Conservation (phyloP, 768 basidiomycete species). For the Podaxis mareebaensis region DNA sequence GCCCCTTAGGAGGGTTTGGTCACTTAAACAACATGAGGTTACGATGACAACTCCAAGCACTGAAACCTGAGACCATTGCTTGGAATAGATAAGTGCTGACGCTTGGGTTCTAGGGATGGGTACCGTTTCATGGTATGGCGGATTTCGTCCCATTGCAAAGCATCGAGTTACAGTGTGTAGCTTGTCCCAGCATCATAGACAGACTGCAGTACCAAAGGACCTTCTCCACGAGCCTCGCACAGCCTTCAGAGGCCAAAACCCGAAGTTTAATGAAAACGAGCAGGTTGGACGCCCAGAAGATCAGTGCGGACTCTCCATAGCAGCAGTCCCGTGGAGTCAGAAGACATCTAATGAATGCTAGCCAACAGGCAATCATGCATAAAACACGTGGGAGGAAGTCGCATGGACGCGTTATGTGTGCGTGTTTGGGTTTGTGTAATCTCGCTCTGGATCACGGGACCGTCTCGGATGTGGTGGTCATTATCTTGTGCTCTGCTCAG, state of each 20-base stretch:
- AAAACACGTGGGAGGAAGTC: background rate
- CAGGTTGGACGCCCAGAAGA: background rate
- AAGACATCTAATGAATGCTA: background rate
- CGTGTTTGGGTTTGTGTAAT: conserved; percentile 10
- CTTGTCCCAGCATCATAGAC: background rate
- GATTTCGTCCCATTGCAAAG: background rate
- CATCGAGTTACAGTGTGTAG: background rate
- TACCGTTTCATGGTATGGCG: background rate
- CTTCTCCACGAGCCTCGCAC: background rate
- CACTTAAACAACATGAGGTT: background rate
- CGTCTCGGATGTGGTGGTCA: conserved; percentile 5
- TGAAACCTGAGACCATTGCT: background rate
- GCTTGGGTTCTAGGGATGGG: background rate
- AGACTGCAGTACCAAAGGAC: background rate
- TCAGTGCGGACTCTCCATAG: background rate
- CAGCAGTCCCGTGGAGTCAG: background rate
- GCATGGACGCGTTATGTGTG: conserved; percentile 9
- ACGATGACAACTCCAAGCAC: background rate
- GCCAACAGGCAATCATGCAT: background rate
- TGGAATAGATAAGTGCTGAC: background rate
- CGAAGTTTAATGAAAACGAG: background rate
- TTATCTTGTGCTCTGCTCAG: conserved; percentile 5
- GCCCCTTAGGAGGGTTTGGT: background rate
- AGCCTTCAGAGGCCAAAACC: background rate
- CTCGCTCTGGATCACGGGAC: conserved; percentile 7